Conservation (phyloP, 257 asterid species). For the Buddleja alternifolia region DNA sequence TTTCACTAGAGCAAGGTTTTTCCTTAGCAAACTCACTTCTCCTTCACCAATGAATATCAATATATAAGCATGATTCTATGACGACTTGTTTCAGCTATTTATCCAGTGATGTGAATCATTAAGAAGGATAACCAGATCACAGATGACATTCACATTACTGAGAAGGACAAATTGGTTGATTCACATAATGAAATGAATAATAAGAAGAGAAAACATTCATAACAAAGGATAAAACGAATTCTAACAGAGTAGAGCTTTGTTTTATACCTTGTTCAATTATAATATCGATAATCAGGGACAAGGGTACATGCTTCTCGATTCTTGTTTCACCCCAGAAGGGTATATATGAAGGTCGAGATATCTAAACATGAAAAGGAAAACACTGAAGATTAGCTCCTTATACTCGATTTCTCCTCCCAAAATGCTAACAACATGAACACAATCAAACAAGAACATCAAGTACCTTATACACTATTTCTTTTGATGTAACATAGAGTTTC, state of each 20-base stretch:
- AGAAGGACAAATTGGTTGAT: not conserved
- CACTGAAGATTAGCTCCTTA: slow-evolving; percentile 17
- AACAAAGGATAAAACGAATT: not conserved
- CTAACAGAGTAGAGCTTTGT: not conserved
- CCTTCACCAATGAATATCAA: not conserved
- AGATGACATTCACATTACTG: not conserved
- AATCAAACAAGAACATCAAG: slow-evolving; percentile 17
- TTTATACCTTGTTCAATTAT: slow-evolving; percentile 74
- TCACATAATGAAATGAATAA: not conserved
- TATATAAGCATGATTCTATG: too few species aligned
- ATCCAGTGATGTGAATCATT: too few species aligned
- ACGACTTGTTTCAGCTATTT: too few species aligned
- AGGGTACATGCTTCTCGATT: slow-evolving; percentile 66
- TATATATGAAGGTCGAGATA: slow-evolving; percentile 70
- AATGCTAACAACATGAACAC: not conserved
- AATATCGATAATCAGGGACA: slow-evolving; percentile 58
- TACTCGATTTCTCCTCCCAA: not conserved
- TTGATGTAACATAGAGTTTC: slow-evolving; percentile 58
- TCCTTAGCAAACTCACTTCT: not conserved
- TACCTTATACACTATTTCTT: slow-evolving; percentile 68
- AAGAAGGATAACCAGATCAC: not conserved
- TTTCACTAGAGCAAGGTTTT: not conserved
- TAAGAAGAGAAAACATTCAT: not conserved
- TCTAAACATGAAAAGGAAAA: slow-evolving; percentile 40
- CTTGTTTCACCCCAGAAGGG: slow-evolving; percentile 60